Conservation (phyloP, 768 basidiomycete genomes). For the Boletus pseudopeckii region DNA sequence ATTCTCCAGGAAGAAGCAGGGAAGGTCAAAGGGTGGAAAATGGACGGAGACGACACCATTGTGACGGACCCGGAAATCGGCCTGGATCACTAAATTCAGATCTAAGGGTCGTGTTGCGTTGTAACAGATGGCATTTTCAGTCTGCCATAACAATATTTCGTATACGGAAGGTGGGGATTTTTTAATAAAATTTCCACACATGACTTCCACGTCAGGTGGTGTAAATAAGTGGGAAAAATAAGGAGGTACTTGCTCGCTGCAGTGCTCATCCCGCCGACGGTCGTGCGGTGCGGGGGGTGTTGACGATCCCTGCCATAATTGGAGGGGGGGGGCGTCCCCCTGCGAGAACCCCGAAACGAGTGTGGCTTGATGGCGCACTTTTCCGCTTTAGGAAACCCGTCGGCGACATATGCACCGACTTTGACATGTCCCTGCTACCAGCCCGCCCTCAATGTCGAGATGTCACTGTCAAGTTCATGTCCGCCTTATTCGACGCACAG, state of each 20-base stretch:
- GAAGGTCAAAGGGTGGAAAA: constrained; percentile 37
- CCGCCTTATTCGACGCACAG: constrained; percentile 10
- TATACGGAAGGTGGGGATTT: constrained; percentile 43
- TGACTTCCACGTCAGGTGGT: constrained; percentile 29
- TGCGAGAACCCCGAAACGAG: constrained; percentile 27
- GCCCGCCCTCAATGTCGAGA: constrained; percentile 21
- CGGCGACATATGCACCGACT: constrained; percentile 28
- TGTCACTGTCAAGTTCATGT: constrained; percentile 30
- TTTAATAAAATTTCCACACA: constrained; percentile 39
- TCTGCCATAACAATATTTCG: constrained; percentile 39
- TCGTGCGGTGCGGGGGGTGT: not conserved
- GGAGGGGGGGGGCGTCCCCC: constrained; percentile 6
- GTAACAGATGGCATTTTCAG: constrained; percentile 40
- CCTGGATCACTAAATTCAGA: constrained; percentile 62
- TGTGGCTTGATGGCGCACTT: constrained; percentile 28
- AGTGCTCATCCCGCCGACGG: not conserved
- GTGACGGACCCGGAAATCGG: constrained; percentile 41
- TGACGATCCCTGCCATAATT: constrained; percentile 29
- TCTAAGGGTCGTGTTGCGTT: constrained; percentile 68
- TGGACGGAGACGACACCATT: constrained; percentile 39
- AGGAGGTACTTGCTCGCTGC: constrained; percentile 1
- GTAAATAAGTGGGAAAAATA: constrained; percentile 22
- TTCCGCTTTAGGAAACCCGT: constrained; percentile 20
- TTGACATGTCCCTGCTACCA: constrained; percentile 19
- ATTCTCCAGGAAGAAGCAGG: constrained; percentile 26